Percentiles rank a stretch among this genome's conserved stretches.
These are phyloP conservation scores for Halophytophthora polymorphica DNA, from an alignment of 352 stramenopile species.

Conservation along the genomic window DNA sequence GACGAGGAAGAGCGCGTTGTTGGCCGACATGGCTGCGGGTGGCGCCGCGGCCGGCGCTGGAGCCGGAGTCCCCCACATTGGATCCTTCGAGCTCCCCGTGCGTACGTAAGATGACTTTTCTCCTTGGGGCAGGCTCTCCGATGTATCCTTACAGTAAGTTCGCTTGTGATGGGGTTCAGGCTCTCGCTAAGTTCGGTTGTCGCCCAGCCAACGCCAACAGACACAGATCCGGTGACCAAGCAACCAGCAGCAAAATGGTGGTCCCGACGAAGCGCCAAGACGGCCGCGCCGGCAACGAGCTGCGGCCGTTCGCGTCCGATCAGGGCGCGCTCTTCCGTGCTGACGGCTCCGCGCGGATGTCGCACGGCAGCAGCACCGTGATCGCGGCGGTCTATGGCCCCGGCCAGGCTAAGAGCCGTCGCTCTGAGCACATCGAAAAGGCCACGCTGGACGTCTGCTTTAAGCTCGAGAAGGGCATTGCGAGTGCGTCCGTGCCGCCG, in stretches of 20 bases:
- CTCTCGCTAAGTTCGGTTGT: neutral
- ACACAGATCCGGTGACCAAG: neutral
- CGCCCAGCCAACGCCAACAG: neutral
- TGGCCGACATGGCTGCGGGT: constrained; percentile 34
- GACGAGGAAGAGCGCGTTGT: constrained; percentile 73
- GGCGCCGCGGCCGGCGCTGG: constrained; percentile 13
- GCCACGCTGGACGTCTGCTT: constrained; percentile 75
- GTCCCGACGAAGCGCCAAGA: constrained; percentile 51
- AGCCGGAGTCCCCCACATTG: constrained; percentile 10
- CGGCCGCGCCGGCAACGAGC: constrained; percentile 68
- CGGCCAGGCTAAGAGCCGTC: constrained; percentile 68
- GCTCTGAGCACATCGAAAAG: constrained; percentile 59
- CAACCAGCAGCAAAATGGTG: constrained; percentile 32
- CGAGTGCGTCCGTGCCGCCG: constrained; percentile 40
- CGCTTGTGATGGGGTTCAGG: too few species aligned
- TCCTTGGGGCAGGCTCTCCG: too few species aligned
- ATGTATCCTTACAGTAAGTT: too few species aligned
- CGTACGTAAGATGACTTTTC: too few species aligned
- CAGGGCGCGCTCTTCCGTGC: constrained; percentile 76
- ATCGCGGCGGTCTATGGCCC: constrained; percentile 76
- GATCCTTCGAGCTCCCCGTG: too few species aligned
- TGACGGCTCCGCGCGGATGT: constrained; percentile 77
- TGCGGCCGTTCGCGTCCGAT: constrained; percentile 71
- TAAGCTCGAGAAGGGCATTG: constrained; percentile 73
- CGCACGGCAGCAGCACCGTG: constrained; percentile 69